phyloP scores from a whole-genome alignment of 345 rosid genomes.

The Hibiscus tridactylites region DNA sequence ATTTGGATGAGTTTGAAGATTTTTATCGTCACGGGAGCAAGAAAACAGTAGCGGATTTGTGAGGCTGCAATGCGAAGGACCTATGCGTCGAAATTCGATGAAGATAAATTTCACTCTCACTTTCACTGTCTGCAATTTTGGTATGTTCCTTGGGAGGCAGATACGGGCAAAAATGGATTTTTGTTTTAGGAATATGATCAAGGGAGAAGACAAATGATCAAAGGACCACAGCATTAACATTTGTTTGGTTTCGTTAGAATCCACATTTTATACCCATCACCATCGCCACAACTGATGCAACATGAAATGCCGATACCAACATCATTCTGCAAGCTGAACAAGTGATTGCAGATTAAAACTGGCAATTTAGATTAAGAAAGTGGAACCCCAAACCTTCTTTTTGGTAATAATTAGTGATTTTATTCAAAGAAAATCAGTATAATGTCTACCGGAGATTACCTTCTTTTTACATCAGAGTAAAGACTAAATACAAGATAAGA shows the following conservation, averaged over 20 bases:
- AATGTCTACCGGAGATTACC: too few species aligned
- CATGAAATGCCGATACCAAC: background rate
- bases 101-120: conserved; percentile 31
- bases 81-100: conserved; percentile 21
- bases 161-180: background rate
- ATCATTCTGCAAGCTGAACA: background rate
- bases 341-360: background rate
- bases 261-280: conserved; percentile 14
- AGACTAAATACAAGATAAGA: too few species aligned
- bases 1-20: background rate
- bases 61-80: conserved; percentile 37
- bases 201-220: background rate
- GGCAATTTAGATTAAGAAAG: background rate
- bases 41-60: conserved; percentile 18
- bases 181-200: background rate
- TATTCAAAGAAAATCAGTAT: too few species aligned
- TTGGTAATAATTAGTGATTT: too few species aligned
- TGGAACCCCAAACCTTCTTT: background rate
- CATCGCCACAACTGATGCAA: background rate
- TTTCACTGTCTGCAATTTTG: conserved; percentile 16
- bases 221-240: conserved; percentile 21
- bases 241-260: conserved; percentile 9
- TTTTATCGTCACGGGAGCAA: background rate
- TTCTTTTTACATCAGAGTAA: too few species aligned
- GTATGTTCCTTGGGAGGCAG: background rate